Conservation (phyloP, 2,329 filamentous ascomycete species). For the Helotiales sp. region DNA sequence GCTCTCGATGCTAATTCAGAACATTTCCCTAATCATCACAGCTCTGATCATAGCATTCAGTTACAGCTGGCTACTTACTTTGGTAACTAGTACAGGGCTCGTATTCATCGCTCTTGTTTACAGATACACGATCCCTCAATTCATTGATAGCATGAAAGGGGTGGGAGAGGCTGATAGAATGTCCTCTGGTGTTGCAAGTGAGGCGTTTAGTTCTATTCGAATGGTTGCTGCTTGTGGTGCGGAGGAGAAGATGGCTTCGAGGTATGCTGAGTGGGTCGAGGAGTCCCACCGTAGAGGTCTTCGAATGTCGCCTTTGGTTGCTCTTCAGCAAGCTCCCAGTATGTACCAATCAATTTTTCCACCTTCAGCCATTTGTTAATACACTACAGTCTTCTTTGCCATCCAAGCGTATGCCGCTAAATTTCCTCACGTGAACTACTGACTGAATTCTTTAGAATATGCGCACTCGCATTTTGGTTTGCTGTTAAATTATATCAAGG, state of each 20-base stretch:
- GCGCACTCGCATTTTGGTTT: slow-evolving; percentile 68
- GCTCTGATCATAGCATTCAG: slow-evolving; percentile 61
- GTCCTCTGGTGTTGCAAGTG: slow-evolving; percentile 63
- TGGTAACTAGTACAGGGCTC: slow-evolving; percentile 62
- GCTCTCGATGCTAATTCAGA: slow-evolving; percentile 63
- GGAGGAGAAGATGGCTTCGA: slow-evolving; percentile 57
- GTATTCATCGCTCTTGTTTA: slow-evolving; percentile 61
- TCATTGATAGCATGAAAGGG: slow-evolving; percentile 56
- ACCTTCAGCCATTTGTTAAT: not conserved
- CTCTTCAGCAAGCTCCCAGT: slow-evolving; percentile 55
- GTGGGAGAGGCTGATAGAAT: slow-evolving; percentile 58
- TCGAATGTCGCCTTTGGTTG: slow-evolving; percentile 55
- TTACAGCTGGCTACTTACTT: slow-evolving; percentile 62
- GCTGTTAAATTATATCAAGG: slow-evolving; percentile 57
- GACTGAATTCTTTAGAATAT: slow-evolving; percentile 46
- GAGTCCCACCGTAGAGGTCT: slow-evolving; percentile 57
- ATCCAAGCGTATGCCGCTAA: slow-evolving; percentile 36
- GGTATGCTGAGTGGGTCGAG: slow-evolving; percentile 59
- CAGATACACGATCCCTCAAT: slow-evolving; percentile 56
- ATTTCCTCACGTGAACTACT: not conserved
- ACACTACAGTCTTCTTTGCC: slow-evolving; percentile 44
- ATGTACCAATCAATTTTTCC: slow-evolving; percentile 44
- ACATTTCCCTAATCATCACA: slow-evolving; percentile 55
- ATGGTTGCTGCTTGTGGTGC: slow-evolving; percentile 69
- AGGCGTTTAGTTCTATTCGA: slow-evolving; percentile 62